Evolutionary conservation across 164 flowering plant species (phyloP), one percentile per base, ranked within the genome.

Genomic region (Dillenia turbinata): DNA sequence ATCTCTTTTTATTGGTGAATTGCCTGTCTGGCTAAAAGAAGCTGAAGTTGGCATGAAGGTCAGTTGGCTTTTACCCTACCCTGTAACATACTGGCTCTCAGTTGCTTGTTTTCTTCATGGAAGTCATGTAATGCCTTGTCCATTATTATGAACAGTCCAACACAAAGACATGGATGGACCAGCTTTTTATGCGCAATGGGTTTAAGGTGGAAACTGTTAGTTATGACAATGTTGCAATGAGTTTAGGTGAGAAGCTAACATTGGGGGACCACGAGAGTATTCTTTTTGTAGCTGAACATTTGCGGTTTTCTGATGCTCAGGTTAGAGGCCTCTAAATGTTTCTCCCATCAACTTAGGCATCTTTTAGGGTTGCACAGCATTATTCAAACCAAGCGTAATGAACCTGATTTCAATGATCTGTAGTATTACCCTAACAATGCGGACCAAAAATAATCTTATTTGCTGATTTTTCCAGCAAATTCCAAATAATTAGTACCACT

Each of bases 271-370:
- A 69, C 65, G 51, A 64, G 56, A 75, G 71, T 49, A 69, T 82
- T 44, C 85, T 88, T 52, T 88, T 93, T 76, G 73, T 81, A 24
- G 92, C 96, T 22, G 83, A 93, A 69, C 98, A 93, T 57, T 56
- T 87, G 72, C 82, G 89, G 49, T 82, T 81, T 67, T 93, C 98
- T 44, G 96, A 90, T 76, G 87, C 74, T 69, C 92, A 93, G 94
- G 98, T 93, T 46, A 57, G 63, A 40, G 43, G 16, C 40, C 10
- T 19, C 9, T 24, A 4, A 6, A 33, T 33, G 40, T 33, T 4
- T 33, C 40, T 33, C 40, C 40, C 40, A 12, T 19, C 43, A 47
- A 13, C 10, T 56, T 33, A 19, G 5, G 15, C 26, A 1, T 24
- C 14, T n/a, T 64, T 11, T 64, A 19, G 14, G 14, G 1, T 26